A percentile compares a stretch with the other conserved stretches of the same genome.
Evolutionary conservation across 163 green algal species (phyloP).

Genomic region (Coccomyxa subellipsoidea): DNA sequence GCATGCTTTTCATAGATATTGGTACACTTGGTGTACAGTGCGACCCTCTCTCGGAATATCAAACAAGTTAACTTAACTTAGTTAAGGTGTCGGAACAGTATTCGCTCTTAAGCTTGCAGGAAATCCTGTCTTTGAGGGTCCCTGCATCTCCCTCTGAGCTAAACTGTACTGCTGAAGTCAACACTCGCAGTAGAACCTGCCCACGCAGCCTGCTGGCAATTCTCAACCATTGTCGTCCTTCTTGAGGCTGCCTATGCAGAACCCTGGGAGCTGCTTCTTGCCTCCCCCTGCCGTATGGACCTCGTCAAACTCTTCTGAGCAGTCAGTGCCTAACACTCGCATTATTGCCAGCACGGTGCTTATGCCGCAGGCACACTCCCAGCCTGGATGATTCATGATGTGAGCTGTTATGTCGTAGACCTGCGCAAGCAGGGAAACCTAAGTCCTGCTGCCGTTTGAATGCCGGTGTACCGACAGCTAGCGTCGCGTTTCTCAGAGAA

Average conservation of each 20-base stretch:
- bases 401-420: conserved; percentile 6
- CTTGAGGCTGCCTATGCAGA: neutral
- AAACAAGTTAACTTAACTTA: no score
- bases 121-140: no score
- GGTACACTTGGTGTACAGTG: no score
- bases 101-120: no score
- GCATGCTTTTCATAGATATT: no score
- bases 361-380: neutral
- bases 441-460: neutral
- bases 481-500: neutral
- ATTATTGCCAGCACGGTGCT: conserved; percentile 6
- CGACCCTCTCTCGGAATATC: no score
- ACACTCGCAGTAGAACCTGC: no score
- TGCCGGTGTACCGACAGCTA: neutral
- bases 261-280: neutral
- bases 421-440: neutral
- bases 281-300: neutral
- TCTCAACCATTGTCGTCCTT: neutral
- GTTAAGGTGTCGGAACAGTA: no score
- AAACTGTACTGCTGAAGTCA: no score
- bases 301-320: conserved; percentile 5
- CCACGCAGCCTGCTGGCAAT: no score
- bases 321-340: neutral
- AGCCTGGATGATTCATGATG: conserved; percentile 1
- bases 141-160: no score